These are phyloP conservation scores for Glycine soja DNA, from an alignment of 306 rosid species.

Conservation along the genomic window DNA sequence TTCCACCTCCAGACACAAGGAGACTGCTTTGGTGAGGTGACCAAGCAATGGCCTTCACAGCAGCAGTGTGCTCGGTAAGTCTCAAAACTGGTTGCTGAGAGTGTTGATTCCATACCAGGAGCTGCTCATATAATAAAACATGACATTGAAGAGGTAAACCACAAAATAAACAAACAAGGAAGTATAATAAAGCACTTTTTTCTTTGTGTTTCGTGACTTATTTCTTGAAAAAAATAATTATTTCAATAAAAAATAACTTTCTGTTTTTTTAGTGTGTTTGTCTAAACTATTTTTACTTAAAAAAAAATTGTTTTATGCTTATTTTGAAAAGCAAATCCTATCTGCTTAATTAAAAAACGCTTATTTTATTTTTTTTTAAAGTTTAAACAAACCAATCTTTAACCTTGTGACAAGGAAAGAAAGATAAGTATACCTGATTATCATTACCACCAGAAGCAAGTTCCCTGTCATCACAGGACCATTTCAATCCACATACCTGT, in stretches of 20 bases:
- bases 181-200: background rate
- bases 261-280: no score
- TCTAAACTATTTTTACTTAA: no score
- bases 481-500: constrained; percentile 91
- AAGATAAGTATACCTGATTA: constrained; percentile 71
- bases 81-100: constrained; percentile 86
- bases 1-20: constrained; percentile 98
- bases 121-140: constrained; percentile 59
- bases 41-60: constrained; percentile 99
- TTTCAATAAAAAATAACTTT: no score
- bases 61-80: constrained; percentile 95
- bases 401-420: no score
- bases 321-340: no score
- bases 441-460: constrained; percentile 99
- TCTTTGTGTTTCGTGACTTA: background rate
- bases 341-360: no score
- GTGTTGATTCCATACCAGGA: constrained; percentile 96
- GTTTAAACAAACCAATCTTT: no score
- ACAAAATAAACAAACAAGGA: background rate
- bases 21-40: constrained; percentile 95
- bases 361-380: no score
- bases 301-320: no score
- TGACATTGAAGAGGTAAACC: constrained; percentile 25
- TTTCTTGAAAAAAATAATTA: no score
- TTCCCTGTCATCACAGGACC: constrained; percentile 97